Conservation (phyloP, 306 rosid genomes). For the Casuarina glauca region DNA sequence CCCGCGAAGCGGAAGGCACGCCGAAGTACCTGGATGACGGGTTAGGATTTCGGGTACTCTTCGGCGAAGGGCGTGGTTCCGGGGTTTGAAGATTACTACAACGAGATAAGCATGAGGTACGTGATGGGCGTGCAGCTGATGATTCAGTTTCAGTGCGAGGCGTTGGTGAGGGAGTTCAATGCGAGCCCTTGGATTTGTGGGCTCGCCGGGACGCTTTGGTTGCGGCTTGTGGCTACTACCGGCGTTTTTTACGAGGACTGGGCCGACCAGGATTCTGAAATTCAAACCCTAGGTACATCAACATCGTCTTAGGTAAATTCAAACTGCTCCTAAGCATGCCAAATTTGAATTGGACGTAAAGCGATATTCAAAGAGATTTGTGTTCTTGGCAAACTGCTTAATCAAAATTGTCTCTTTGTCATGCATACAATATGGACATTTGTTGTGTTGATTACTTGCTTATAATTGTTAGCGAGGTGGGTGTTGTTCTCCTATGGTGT, state of each 20-base stretch:
- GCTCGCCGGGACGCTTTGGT: slow-evolving; percentile 72
- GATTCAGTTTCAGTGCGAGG: slow-evolving; percentile 81
- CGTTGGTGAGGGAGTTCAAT: slow-evolving; percentile 68
- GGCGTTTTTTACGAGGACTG: slow-evolving; percentile 64
- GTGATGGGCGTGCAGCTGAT: slow-evolving; percentile 75
- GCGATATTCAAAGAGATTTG: not conserved
- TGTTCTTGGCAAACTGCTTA: too few species aligned
- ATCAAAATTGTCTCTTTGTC: not conserved
- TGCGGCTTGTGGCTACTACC: slow-evolving; percentile 65
- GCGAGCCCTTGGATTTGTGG: slow-evolving; percentile 82
- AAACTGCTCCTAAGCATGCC: not conserved
- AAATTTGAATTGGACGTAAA: not conserved
- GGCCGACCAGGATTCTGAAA: slow-evolving; percentile 66
- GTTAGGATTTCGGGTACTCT: slow-evolving; percentile 45
- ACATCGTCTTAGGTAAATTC: not conserved
- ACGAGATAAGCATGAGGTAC: slow-evolving; percentile 63
- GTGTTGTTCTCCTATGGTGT: slow-evolving; percentile 17
- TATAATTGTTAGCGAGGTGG: not conserved
- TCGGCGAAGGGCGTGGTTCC: slow-evolving; percentile 7
- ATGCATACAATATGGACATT: not conserved
- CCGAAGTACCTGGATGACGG: slow-evolving; percentile 28
- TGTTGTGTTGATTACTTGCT: not conserved
- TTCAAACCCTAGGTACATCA: slow-evolving; percentile 46
- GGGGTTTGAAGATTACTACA: slow-evolving; percentile 51
- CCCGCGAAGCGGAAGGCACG: slow-evolving; percentile 31